Conservation (phyloP, 371 early-diverging fungal species). For the Apophysomyces ossiformis region DNA sequence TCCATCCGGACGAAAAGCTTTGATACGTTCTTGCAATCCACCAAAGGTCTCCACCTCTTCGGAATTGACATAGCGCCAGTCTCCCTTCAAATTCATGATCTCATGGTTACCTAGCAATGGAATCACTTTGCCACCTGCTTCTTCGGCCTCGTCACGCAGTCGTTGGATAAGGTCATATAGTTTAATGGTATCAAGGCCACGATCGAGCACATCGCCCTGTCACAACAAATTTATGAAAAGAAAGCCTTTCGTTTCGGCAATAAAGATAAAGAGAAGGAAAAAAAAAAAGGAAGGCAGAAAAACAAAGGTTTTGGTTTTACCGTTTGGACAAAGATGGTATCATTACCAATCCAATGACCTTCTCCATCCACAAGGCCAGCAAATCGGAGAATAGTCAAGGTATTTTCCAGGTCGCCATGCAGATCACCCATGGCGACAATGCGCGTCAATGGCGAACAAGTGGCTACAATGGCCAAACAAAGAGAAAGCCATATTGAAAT, state of each 20-base stretch:
- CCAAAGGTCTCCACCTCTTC: slow-evolving; percentile 74
- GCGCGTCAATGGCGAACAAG: slow-evolving; percentile 33
- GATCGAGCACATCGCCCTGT: slow-evolving; percentile 78
- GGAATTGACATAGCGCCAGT: slow-evolving; percentile 73
- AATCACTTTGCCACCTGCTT: slow-evolving; percentile 64
- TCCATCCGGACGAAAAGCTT: slow-evolving; percentile 65
- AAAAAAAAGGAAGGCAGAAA: neutral
- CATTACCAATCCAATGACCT: slow-evolving; percentile 67
- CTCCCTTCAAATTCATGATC: slow-evolving; percentile 75
- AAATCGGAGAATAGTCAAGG: slow-evolving; percentile 61
- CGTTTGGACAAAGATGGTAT: slow-evolving; percentile 59
- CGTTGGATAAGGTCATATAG: slow-evolving; percentile 65
- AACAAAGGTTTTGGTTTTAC: slow-evolving; percentile 18
- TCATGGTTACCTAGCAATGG: slow-evolving; percentile 72
- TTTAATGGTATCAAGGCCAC: slow-evolving; percentile 74
- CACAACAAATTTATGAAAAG: neutral
- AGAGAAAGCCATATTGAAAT: neutral
- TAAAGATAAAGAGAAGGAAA: slow-evolving; percentile 3
- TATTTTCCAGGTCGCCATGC: slow-evolving; percentile 71
- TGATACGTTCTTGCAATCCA: slow-evolving; percentile 47
- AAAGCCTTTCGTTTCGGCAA: too few relatives aligned
- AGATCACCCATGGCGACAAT: slow-evolving; percentile 82
- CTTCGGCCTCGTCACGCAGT: slow-evolving; percentile 62
- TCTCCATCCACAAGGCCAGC: slow-evolving; percentile 64
- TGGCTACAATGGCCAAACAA: neutral